Evolutionary conservation across 371 early-diverging fungal genomes (phyloP).

Genomic region (Chytridium lagenaria): DNA sequence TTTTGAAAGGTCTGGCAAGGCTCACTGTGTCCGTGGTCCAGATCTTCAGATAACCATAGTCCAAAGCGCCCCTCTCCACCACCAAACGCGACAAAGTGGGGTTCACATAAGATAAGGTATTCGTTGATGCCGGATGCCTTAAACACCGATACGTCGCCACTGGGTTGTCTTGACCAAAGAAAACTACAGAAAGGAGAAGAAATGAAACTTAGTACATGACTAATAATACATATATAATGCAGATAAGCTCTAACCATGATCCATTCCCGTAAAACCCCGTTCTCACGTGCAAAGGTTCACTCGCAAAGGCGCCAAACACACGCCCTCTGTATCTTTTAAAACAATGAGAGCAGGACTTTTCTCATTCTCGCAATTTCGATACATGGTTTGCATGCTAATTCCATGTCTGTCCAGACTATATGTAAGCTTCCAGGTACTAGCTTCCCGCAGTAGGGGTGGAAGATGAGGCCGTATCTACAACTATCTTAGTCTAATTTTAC

Average conservation of each 20-base stretch:
- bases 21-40: slow-evolving; percentile 82
- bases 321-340: slow-evolving; percentile 37
- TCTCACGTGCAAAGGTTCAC: slow-evolving; percentile 68
- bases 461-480: slow-evolving; percentile 55
- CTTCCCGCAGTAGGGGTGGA: slow-evolving; percentile 69
- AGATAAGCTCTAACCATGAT: slow-evolving; percentile 61
- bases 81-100: slow-evolving; percentile 87
- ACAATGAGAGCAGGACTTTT: slow-evolving; percentile 43
- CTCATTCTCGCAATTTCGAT: slow-evolving; percentile 45
- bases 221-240: background rate
- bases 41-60: slow-evolving; percentile 86
- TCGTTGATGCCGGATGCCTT: slow-evolving; percentile 89
- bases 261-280: slow-evolving; percentile 89
- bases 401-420: slow-evolving; percentile 95
- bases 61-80: slow-evolving; percentile 92
- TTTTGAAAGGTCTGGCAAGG: slow-evolving; percentile 90
- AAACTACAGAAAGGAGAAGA: slow-evolving; percentile 68
- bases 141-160: slow-evolving; percentile 61
- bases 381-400: slow-evolving; percentile 82
- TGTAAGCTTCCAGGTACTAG: slow-evolving; percentile 74
- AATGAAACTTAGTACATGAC: too few species aligned
- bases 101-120: slow-evolving; percentile 83
- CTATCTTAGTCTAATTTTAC: background rate
- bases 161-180: slow-evolving; percentile 61
- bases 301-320: slow-evolving; percentile 88